Base-by-base conservation (phyloP, 345 rosid species). In the Brassica carinata region DNA sequence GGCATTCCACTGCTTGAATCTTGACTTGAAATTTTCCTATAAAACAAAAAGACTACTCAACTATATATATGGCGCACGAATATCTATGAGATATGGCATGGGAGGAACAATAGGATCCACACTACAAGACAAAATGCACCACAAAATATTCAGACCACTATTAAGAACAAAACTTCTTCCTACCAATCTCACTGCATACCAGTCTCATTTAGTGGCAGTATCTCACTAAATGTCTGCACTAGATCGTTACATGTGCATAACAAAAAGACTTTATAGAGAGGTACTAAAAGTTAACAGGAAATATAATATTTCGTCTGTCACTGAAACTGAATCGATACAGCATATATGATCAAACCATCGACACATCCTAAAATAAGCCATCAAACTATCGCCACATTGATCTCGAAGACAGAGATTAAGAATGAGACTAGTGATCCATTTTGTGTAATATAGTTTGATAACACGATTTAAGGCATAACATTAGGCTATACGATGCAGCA, bases 381-480 rank as follows among this genome's bases (percentile, higher is more conserved):
- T 9, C 64, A 61, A 62, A 62, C 67, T 31, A 64, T 64, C 45
- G 69, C 45, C 15, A 59, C 64, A 59, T n/a, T n/a, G 14, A 64
- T 14, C 45, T 15, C 18, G 4, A 33, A 65, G 4, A 15, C 10
- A 33, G 23, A 64, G 45, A 3, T 34, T 8, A 66, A 34, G 27
- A 15, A 36, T 45, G 26, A 66, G 30, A 74, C n/a, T 26, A 38
- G 2, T 45, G 38, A 48, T 78, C 5, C 18, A 31, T 33, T 13
- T 61, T 14, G 69, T 69, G 30, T 26, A 33, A 43, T 61, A 2
- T 71, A 62, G 65, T 34, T 33, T 27, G 62, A 66, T 57, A 18
- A 27, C 57, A 72, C 43, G 71, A 77, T 33, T 31, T 9, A 64
- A 59, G 59, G 23, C 26, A 72, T 19, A 27, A 27, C 5, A 57